Evolutionary conservation across 2,329 filamentous ascomycete species (phyloP), one percentile per base, ranked within the genome.

Genomic region (Botrytis porri): DNA sequence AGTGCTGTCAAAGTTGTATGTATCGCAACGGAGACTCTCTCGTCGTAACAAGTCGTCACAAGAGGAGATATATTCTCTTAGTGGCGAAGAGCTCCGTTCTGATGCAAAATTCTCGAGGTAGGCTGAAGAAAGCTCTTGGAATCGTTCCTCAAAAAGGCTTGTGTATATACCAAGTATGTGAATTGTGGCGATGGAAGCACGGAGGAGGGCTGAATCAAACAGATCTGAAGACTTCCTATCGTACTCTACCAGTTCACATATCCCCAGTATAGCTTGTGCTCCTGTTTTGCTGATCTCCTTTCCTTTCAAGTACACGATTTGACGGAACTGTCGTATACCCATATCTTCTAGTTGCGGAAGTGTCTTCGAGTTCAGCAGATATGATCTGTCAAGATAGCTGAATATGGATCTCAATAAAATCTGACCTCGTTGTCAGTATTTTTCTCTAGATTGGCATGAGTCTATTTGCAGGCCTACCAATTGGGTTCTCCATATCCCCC

Each of bases 351-450:
- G 89, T 48, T 92, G 92, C 16, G 87, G 86, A 51, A 87, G 83
- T 35, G 91, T 89, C 77, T 91, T 90, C 63, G 90, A 90, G 73
- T 92, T 90, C 3, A 97, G 85, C 12, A 99, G 86, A 80, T 94
- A 98, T 3, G 94, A 93, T 75, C 96, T 90, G 81, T 99, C 95
- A 76, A 99, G 87, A 80, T 95, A 99, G 83, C 94, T 97, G 83
- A 98, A 98, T 57, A 97, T 92, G 75, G 93, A 95, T 66, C 94
- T 89, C 70, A 99, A 88, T 22, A 91, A 90, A 76, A 90, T 88
- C 90, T 94, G 77, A 67, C 48, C 25, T 32, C 9, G 41, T 76
- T 77, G 76, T 74, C 51, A 45, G 43, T 57, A 70, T 14, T 29
- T 29, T 45, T 37, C 29, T 20, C 39, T 39, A 63, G 25, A 63